Conservation (phyloP, 2,329 filamentous ascomycete genomes). For the Decorospora gaudefroyi region DNA sequence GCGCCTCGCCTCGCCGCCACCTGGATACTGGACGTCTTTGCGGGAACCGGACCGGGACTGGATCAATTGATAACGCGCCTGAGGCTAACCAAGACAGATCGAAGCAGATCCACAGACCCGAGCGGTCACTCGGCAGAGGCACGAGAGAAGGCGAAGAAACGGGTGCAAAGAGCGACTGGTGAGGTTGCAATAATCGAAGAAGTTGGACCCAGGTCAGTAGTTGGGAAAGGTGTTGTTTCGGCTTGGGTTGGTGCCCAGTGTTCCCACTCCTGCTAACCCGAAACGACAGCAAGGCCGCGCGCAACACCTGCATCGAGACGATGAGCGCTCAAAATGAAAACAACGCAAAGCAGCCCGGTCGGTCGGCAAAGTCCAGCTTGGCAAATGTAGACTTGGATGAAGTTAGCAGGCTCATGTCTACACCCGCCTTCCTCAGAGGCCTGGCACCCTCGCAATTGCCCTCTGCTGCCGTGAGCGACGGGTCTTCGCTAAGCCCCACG, state of each 20-base stretch:
- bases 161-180: conserved; percentile 21
- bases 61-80: conserved; percentile 1
- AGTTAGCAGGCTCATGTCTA: conserved; percentile 40
- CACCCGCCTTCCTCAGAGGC: conserved; percentile 42
- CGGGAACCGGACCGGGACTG: conserved; percentile 5
- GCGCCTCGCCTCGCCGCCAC: neutral
- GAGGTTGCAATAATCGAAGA: too few species aligned
- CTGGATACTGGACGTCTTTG: neutral
- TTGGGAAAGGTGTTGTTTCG: conserved; percentile 38
- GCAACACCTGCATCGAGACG: too few species aligned
- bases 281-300: too few species aligned
- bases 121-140: conserved; percentile 12
- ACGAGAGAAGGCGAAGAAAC: conserved; percentile 15
- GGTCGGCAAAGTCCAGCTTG: conserved; percentile 32
- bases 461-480: conserved; percentile 47
- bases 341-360: conserved; percentile 28
- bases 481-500: conserved; percentile 45
- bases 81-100: conserved; percentile 4
- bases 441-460: conserved; percentile 46
- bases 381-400: conserved; percentile 43
- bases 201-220: conserved; percentile 20
- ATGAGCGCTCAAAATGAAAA: conserved; percentile 37
- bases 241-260: conserved; percentile 18
- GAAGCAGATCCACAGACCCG: conserved; percentile 9
- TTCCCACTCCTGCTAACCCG: conserved; percentile 34